Base-by-base conservation (phyloP, 331 rosid genomes). In the Telfairia occidentalis region DNA sequence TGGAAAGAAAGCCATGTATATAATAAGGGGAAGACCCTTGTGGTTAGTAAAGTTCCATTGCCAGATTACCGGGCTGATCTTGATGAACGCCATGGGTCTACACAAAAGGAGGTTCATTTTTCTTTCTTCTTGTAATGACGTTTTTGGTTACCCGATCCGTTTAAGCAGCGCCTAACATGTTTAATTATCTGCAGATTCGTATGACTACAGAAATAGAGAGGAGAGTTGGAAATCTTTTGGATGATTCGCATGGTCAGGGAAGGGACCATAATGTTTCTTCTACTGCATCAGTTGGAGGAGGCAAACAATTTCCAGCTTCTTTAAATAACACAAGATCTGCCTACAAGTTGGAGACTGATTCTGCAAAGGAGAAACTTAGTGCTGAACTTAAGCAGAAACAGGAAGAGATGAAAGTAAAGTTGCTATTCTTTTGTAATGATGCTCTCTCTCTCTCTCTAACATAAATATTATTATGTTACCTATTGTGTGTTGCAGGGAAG, bases 1-100 rank as follows among this genome's bases (percentile, higher is more conserved):
- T 83, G 92, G 91, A 87, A 93, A 81, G 96, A 83, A 88, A 94
- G 98, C 84, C 96, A 91, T 91, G 97, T 87, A 34, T 94, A 94
- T 77, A 75, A 84, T 81, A 89, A 91, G 76, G 97, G 98, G 85
- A 87, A 87, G 87, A 53, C 87, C 81, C 96, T 94, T 26, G 97
- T 94, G 53, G 81, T 94, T 64, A 94, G 98, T 90, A 94, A 91
- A 85, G 90, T 88, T 77, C 97, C 90, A 6, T 79, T 94, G 84
- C 98, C 97, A 37, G 96, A 94, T 84, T 94, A 91, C 80, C 90
- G 97, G 71, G 98, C 97, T 40, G 98, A 94, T 84, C 98, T 94
- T 59, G 98, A 94, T 80, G 98, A 91, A 52, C 89, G 83, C 28
- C 96, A 94, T 86, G 98, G 98, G 63, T 91, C 96, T 79, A 84